These are phyloP conservation scores for Clonostachys sp. DNA, from an alignment of 2,329 filamentous ascomycete genomes.

Conservation along the genomic window DNA sequence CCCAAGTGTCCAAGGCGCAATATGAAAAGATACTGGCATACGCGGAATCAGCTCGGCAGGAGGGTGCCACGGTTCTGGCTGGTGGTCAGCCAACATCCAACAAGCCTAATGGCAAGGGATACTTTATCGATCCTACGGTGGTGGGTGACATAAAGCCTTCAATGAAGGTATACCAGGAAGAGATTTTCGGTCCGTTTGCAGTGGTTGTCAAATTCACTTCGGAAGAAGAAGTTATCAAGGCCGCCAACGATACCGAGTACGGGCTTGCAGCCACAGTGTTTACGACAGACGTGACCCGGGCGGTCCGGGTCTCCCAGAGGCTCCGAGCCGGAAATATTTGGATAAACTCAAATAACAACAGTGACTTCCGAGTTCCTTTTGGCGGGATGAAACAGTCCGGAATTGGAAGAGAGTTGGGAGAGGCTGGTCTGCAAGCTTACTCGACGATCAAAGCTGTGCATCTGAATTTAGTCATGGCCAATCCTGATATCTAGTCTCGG, in stretches of 20 bases:
- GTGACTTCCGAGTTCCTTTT: constrained; percentile 64
- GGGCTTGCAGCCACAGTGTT: constrained; percentile 49
- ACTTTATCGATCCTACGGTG: constrained; percentile 9
- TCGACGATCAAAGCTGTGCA: constrained; percentile 24
- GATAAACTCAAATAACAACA: constrained; percentile 10
- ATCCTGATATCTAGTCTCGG: no score
- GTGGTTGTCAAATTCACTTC: constrained; percentile 8
- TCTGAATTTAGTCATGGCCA: constrained; percentile 7
- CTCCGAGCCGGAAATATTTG: constrained; percentile 9
- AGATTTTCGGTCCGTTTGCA: constrained; percentile 17
- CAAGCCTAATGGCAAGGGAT: constrained; percentile 28
- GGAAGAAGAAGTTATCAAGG: constrained; percentile 11
- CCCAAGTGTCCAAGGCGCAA: constrained; percentile 51
- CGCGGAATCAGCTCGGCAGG: constrained; percentile 35
- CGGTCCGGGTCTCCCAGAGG: constrained; percentile 29
- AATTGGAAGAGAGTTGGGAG: constrained; percentile 71
- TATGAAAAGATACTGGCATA: constrained; percentile 60
- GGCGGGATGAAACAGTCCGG: constrained; percentile 77
- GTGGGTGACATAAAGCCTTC: constrained; percentile 7
- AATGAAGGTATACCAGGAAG: constrained; percentile 13
- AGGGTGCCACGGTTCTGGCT: constrained; percentile 58
- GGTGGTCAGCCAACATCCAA: constrained; percentile 50
- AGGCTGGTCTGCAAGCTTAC: constrained; percentile 51
- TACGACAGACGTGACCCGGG: constrained; percentile 38
- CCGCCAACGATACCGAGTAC: constrained; percentile 35